Base-by-base conservation (phyloP, 2,329 filamentous ascomycete genomes). In the Aspergillus sp. region DNA sequence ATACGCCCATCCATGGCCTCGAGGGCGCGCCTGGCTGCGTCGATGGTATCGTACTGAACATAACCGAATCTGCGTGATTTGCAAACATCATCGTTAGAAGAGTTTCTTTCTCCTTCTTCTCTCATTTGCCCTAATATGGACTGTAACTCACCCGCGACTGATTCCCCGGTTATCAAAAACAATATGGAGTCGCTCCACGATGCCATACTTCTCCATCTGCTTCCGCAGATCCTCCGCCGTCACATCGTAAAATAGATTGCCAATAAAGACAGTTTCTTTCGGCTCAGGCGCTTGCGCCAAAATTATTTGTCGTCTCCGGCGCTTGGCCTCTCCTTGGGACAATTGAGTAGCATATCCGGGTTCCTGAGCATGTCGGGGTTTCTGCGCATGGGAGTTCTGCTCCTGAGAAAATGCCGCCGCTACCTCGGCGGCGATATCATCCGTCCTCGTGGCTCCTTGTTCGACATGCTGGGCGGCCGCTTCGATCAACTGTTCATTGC, bases 241-340 rank as follows among this genome's bases (percentile, higher is more conserved):
- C 57, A 89, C 82, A 70, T 91, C 87, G 71, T 86, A 91, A 72
- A 86, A 87, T 50, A 91, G 76, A 74, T 91, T 91, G 60, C 87
- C 87, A 63, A 91, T 70, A 68, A 88, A 91, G 58, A 91, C 67
- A 7, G 79, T 83, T 62, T 76, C 75, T 53, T 77, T 78, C 18
- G 77, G 77, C n/a, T 20, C 9, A 14, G 18, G 45, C 11, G 45
- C 16, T 12, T 22, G 11, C 4, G 9, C 9, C 20, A 22, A 3
- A 47, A 22, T 6, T 9, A 2, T 4, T 4, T 10, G 5, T 18
- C 18, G 45, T 47, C 12, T 47, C 45, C 9, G 22, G 45, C 10
- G 45, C 6, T 16, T 6, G 12, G 4, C 24, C 24, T 24, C 24
- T 24, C 3, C 24, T 6, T 24, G 24, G 4, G 1, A 1, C 24